Base-by-base conservation (phyloP, 2,329 filamentous ascomycete species). In the Trichophyton verrucosum region DNA sequence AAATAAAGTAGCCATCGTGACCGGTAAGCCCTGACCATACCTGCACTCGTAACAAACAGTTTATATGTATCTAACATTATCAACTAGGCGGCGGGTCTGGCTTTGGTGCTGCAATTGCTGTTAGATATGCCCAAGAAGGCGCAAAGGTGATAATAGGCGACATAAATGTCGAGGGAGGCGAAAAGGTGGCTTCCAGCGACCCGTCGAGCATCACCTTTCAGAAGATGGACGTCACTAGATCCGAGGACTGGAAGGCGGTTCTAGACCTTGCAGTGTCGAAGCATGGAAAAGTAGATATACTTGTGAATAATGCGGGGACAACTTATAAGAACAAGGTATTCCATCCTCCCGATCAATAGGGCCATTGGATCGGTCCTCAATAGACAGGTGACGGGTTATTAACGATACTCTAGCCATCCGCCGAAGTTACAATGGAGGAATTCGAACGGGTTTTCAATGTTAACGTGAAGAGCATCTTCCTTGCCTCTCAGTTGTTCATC, bases 251-350 rank as follows among this genome's bases (percentile, higher is more conserved):
- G 74, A 68, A 67, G 36, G 61, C 64, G 1, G 66, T 70, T 6
- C 63, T 72, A n/a, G 68, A 71, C 2, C 17, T 69, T 30, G 66
- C 69, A 0, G 65, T 76, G 27, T 58, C 67, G 3, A 68, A 67
- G 47, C 69, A 70, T 36, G 71, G 72, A 1, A 65, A 68, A 22
- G 64, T 80, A 58, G 74, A 79, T 66, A 69, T 77, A 15, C 64
- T 80, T 57, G 71, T 79, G 47, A 79, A 79, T 62, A 79, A 79
- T 68, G 77, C 77, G 6, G 78, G 78, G 11, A 75, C 70, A 15
- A 69, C 68, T 15, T 75, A 73, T 67, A 68, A 67, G 59, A 75
- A 75, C 64, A 75, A 75, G 70, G 73, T 73, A 9, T 9, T 64
- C 30, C 55, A 57, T 46, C 20, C 56, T 40, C 15, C 33, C 20